A percentile compares a stretch with the other conserved stretches of the same genome.
These are phyloP conservation scores for Wickerhamomyces sp. DNA, from an alignment of 1,139 yeast genomes.

Conservation along the genomic window DNA sequence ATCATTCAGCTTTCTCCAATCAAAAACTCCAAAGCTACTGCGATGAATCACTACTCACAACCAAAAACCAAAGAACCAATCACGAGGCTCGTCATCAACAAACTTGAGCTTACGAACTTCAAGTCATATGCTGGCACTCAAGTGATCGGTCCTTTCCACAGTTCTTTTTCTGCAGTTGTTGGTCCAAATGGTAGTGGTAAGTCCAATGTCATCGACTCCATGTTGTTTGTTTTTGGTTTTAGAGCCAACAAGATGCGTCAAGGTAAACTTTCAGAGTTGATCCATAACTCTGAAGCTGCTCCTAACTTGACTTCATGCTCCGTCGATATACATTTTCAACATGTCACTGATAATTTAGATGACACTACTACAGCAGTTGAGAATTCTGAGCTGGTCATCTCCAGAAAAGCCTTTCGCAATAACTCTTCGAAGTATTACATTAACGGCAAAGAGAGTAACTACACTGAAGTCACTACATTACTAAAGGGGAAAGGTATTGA, in stretches of 20 bases:
- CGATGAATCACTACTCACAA: conserved; percentile 25
- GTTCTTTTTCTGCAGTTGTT: conserved; percentile 95
- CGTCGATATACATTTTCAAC: conserved; percentile 88
- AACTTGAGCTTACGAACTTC: conserved; percentile 74
- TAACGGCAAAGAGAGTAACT: conserved; percentile 63
- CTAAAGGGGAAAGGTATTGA: conserved; percentile 87
- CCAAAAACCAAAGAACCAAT: conserved; percentile 24
- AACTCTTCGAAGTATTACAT: conserved; percentile 78
- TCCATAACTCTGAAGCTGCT: conserved; percentile 77
- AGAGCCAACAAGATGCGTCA: conserved; percentile 97
- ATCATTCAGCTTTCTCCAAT: conserved; percentile 34
- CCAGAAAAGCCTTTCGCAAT: conserved; percentile 74
- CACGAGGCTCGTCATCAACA: conserved; percentile 69
- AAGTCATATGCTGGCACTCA: conserved; percentile 97
- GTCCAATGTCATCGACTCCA: conserved; percentile 93
- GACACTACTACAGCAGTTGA: conserved; percentile 41
- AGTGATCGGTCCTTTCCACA: conserved; percentile 88
- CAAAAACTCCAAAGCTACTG: conserved; percentile 25
- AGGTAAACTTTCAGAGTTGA: conserved; percentile 82
- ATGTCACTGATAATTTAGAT: conserved; percentile 58
- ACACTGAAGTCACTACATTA: conserved; percentile 72
- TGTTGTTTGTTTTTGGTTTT: conserved; percentile 95
- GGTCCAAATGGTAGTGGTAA: conserved; percentile 99
- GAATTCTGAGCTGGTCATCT: conserved; percentile 58
- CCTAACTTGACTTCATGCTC: conserved; percentile 71